Base-by-base conservation (phyloP, 2,329 filamentous ascomycete genomes). In the Juglanconis sp. region DNA sequence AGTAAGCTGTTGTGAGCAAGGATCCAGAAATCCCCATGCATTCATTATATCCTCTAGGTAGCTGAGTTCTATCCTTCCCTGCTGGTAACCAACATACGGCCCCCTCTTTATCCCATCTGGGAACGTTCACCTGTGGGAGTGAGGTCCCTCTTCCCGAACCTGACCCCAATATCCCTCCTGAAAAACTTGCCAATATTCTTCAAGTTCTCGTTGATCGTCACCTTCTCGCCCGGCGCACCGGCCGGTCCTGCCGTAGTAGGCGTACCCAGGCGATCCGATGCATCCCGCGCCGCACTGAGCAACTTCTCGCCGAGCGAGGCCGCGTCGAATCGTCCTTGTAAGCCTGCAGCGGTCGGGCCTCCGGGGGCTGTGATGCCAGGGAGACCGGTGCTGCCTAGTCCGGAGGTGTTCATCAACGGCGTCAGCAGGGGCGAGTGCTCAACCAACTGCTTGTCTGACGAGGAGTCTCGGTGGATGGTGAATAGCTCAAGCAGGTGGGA, bases 181-280 rank as follows among this genome's bases (percentile, higher is more conserved):
- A 98, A 98, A 77, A 98, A 97, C 76, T 96, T 97, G 31, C 94
- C 94, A 75, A 99, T 91, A 72, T 92, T 96, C 77, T 92, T 93
- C 74, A 98, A 73, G 74, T 97, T 97, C 75, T 96, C 93, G 71
- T 97, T 96, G 65, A 97, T 84, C 56, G 89, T 91, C 7, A 84
- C 85, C 68, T 88, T 86, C 57, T 85, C 80, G 58, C 80, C 79
- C 65, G 53, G 61, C 13, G 38, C 61, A 3, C 47, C 64, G 36
- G 34, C 63, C 53, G 65, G 62, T 62, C 70, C 63, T 59, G 55
- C 65, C 66, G 77, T 63, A 76, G 76, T 42, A 69, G 76, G 81
- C 2, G 85, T 89, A 4, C 90, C 90, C 68, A 96, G 87, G 50
- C 88, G 81, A 73, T 92, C 89, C 4, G 91, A 88, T 0, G 89